These are phyloP conservation scores for Schizophyllum amplum DNA, from an alignment of 1,284 basidiomycete species.

Conservation along the genomic window DNA sequence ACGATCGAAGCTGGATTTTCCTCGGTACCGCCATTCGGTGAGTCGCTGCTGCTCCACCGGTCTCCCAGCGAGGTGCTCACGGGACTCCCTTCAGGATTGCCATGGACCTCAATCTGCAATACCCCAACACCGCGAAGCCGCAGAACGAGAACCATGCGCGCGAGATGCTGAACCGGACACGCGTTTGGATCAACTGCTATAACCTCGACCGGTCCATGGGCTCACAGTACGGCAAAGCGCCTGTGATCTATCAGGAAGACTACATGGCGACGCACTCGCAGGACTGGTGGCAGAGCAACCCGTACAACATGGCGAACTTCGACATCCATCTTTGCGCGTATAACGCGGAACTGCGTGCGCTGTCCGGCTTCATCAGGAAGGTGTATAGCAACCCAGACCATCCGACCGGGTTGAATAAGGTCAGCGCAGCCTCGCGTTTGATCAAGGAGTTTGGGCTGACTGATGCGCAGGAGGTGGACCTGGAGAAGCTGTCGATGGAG, in stretches of 20 bases:
- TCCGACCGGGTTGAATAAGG: conserved; percentile 67
- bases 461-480: conserved; percentile 42
- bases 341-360: conserved; percentile 59
- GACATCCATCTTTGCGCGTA: conserved; percentile 73
- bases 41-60: conserved; percentile 6
- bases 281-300: conserved; percentile 66
- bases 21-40: conserved; percentile 72
- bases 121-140: conserved; percentile 61
- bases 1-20: conserved; percentile 73
- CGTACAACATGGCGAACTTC: conserved; percentile 59
- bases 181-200: conserved; percentile 83
- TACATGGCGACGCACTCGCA: conserved; percentile 68
- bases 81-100: conserved; percentile 45
- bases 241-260: conserved; percentile 68
- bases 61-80: neutral
- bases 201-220: conserved; percentile 77
- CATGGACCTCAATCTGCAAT: conserved; percentile 76
- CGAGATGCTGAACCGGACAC: conserved; percentile 79
- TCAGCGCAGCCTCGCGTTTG: conserved; percentile 15
- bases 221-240: conserved; percentile 76
- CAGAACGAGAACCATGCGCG: conserved; percentile 68
- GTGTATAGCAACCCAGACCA: conserved; percentile 70
- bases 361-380: conserved; percentile 49
- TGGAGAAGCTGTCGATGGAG: conserved; percentile 54
- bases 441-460: neutral